Base-by-base conservation (phyloP, 2,329 filamentous ascomycete species). In the Sporothrix variecibatus region DNA sequence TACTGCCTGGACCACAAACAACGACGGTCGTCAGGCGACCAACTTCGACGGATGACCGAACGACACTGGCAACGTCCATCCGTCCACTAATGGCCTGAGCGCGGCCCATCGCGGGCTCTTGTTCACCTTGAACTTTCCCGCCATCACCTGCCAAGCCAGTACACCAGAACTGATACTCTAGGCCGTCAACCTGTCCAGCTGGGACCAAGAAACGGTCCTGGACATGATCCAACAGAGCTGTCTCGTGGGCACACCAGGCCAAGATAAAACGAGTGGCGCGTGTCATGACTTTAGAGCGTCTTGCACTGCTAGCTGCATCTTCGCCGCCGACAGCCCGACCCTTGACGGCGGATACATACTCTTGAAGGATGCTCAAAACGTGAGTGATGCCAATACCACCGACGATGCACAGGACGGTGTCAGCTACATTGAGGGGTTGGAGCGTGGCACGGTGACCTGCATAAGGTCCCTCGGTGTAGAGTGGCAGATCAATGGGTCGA, bases 331-430 rank as follows among this genome's bases (percentile, higher is more conserved):
- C 40, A n/a, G 23, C 23, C 0, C 64, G 38, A 12, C 38, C 20
- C 23, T 31, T n/a, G 64, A 40, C 38, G 6, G 46, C 46, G 7
- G 67, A n/a, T 8, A 69, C 67, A 8, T 69, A 69, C 28, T 51
- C 67, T 34, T 53, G 67, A 17, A 69, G 8, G 26, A 69, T 51
- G 28, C 65, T 51, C 11, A 69, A 20, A 8, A 51, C 65, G 26
- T 69, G 65, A 15, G 65, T 69, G 28, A 69, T 51, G 8, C 65
- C 65, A 51, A 69, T 69, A 20, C 67, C 67, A 26, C 46, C 46
- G 7, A 69, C 65, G 17, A 69, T 31, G 9, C 65, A 69, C 46
- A 69, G 46, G 26, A 69, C 65, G 1, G 65, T 69, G 28, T 69
- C 46, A 11, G 65, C 65, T 0, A 34, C 46, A 15, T n/a, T 34